phyloP scores from a whole-genome alignment of 2,329 filamentous ascomycete genomes.

The Penicillium sp. region DNA sequence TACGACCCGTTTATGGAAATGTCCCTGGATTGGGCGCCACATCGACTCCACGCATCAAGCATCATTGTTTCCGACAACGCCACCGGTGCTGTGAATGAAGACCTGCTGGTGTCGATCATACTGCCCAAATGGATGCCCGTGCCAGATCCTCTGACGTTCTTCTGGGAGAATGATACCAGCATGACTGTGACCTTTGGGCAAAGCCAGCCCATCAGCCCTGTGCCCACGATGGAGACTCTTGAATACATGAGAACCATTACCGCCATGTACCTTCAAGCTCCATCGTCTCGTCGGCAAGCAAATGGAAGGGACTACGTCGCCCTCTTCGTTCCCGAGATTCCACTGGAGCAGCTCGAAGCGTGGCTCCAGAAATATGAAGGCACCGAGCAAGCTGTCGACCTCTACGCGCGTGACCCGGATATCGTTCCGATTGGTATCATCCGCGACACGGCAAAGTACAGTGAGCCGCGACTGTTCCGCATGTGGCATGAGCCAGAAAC shows the following conservation, averaged over 20 bases:
- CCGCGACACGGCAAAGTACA: slow-evolving; percentile 28
- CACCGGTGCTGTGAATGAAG: slow-evolving; percentile 9
- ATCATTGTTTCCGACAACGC: slow-evolving; percentile 22
- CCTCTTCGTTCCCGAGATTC: slow-evolving; percentile 31
- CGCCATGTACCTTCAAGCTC: slow-evolving; percentile 30
- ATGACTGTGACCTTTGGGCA: slow-evolving; percentile 12
- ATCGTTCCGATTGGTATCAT: slow-evolving; percentile 26
- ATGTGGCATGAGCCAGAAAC: slow-evolving; percentile 24
- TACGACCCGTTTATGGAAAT: slow-evolving; percentile 36
- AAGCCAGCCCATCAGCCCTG: background rate
- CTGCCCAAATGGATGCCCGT: slow-evolving; percentile 20
- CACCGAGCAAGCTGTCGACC: slow-evolving; percentile 23
- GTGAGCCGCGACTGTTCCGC: slow-evolving; percentile 29
- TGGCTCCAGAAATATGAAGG: slow-evolving; percentile 30
- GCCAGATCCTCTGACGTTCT: slow-evolving; percentile 30
- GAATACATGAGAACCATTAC: slow-evolving; percentile 37
- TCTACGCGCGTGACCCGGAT: slow-evolving; percentile 17
- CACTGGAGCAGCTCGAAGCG: slow-evolving; percentile 12
- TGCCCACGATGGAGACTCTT: slow-evolving; percentile 24
- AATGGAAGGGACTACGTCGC: slow-evolving; percentile 28
- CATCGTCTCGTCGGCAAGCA: slow-evolving; percentile 9
- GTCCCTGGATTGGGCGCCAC: slow-evolving; percentile 29
- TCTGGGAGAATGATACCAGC: slow-evolving; percentile 31
- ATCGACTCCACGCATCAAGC: slow-evolving; percentile 26
- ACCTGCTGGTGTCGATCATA: slow-evolving; percentile 25